These are phyloP conservation scores for Talaromyces sp. DNA, from an alignment of 2,329 filamentous ascomycete genomes.

Conservation along the genomic window DNA sequence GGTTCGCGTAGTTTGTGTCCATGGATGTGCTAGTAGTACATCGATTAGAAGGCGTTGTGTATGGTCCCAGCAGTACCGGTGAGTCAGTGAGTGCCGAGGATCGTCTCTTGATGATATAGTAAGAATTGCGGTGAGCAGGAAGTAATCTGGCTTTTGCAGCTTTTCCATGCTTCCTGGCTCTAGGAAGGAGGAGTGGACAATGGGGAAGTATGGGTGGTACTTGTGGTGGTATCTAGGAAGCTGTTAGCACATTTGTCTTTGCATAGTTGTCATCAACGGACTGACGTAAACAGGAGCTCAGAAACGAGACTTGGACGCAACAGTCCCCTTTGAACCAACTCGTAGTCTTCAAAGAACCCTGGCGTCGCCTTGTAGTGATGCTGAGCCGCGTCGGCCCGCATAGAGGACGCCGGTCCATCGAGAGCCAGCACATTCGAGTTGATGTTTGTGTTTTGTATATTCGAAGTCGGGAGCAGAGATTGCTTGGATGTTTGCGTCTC, in stretches of 20 bases:
- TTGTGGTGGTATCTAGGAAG: background rate
- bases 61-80: conserved; percentile 4
- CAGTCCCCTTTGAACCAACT: background rate
- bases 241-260: background rate
- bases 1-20: conserved; percentile 20
- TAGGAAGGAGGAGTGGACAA: background rate
- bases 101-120: background rate
- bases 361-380: background rate
- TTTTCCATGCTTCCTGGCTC: background rate
- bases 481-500: background rate
- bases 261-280: background rate
- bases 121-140: background rate
- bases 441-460: background rate
- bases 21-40: conserved; percentile 21
- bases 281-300: background rate
- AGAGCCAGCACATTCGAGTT: background rate
- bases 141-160: background rate
- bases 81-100: background rate
- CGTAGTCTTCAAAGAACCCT: background rate
- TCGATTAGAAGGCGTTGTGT: background rate
- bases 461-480: background rate
- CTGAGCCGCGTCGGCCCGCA: background rate
- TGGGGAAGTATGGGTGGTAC: background rate
- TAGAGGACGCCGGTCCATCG: background rate
- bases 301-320: background rate